These are phyloP conservation scores for Wickerhamiella hasegawae DNA, from an alignment of 805 yeast genomes.

Conservation along the genomic window DNA sequence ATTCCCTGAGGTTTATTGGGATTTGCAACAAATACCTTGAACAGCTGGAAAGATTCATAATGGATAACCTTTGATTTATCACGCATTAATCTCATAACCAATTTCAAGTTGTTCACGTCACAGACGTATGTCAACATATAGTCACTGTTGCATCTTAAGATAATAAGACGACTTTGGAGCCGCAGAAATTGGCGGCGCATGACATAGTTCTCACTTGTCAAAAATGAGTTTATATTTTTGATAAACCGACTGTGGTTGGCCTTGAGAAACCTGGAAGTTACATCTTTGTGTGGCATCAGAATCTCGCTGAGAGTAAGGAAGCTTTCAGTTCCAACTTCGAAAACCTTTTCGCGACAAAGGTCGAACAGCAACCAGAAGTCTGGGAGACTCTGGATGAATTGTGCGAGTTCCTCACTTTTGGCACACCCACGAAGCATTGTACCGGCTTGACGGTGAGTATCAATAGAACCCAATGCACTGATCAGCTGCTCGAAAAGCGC, in stretches of 20 bases:
- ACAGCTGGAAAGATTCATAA: constrained; percentile 79
- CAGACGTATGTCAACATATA: constrained; percentile 66
- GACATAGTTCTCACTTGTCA: constrained; percentile 71
- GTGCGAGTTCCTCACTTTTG: constrained; percentile 55
- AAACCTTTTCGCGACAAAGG: constrained; percentile 57
- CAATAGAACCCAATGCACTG: constrained; percentile 58
- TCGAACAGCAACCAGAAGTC: constrained; percentile 71
- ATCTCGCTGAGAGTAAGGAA: constrained; percentile 61
- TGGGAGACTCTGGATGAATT: constrained; percentile 40
- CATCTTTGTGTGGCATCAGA: constrained; percentile 49
- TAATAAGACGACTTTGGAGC: constrained; percentile 53
- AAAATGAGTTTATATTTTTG: constrained; percentile 45
- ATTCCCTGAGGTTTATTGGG: constrained; percentile 76
- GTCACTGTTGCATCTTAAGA: constrained; percentile 51
- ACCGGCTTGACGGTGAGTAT: constrained; percentile 59
- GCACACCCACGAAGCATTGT: constrained; percentile 72
- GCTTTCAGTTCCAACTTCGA: constrained; percentile 84
- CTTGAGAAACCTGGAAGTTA: constrained; percentile 55
- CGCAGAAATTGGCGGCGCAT: constrained; percentile 79
- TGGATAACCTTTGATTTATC: constrained; percentile 85
- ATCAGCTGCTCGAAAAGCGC: constrained; percentile 46
- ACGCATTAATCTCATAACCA: constrained; percentile 70
- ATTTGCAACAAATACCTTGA: constrained; percentile 91
- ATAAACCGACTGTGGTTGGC: constrained; percentile 44
- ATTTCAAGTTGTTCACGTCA: constrained; percentile 66